Conservation (phyloP, 2,329 filamentous ascomycete species). For the Alternaria arbusti region DNA sequence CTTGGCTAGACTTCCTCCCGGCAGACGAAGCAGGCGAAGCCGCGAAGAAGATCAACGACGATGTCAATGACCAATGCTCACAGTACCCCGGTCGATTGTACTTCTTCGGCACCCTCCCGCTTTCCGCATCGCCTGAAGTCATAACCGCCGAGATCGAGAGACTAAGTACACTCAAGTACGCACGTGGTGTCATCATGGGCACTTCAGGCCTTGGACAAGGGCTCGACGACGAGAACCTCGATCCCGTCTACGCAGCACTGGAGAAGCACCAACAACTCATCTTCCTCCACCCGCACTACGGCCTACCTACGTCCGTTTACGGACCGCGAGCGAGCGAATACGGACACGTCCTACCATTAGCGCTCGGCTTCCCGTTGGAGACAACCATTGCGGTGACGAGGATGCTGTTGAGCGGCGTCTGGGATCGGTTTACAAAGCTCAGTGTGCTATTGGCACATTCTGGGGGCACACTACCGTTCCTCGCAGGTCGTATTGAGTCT, state of each 20-base stretch:
- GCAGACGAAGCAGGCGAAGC: constrained; percentile 66
- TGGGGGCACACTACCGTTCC: constrained; percentile 85
- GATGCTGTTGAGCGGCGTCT: constrained; percentile 87
- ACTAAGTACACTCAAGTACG: constrained; percentile 67
- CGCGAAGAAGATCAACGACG: constrained; percentile 75
- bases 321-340: constrained; percentile 76
- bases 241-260: constrained; percentile 75
- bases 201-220: constrained; percentile 81
- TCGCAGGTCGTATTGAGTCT: constrained; percentile 86
- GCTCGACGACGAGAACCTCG: constrained; percentile 76
- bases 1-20: constrained; percentile 86
- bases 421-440: constrained; percentile 74
- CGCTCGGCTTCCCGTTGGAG: constrained; percentile 88
- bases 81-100: constrained; percentile 72
- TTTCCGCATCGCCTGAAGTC: constrained; percentile 68
- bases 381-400: constrained; percentile 88
- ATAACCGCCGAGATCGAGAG: constrained; percentile 71
- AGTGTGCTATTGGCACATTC: constrained; percentile 84
- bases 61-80: constrained; percentile 75
- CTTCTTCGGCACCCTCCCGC: constrained; percentile 81
- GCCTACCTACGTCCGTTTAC: constrained; percentile 80
- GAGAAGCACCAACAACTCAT: constrained; percentile 69
- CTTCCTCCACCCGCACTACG: constrained; percentile 93
- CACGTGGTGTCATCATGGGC: constrained; percentile 86
- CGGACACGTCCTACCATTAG: constrained; percentile 85